A percentile compares a stretch with the other conserved stretches of the same genome.
These are phyloP conservation scores for Viola odorata DNA, from an alignment of 345 rosid genomes.

Conservation along the genomic window DNA sequence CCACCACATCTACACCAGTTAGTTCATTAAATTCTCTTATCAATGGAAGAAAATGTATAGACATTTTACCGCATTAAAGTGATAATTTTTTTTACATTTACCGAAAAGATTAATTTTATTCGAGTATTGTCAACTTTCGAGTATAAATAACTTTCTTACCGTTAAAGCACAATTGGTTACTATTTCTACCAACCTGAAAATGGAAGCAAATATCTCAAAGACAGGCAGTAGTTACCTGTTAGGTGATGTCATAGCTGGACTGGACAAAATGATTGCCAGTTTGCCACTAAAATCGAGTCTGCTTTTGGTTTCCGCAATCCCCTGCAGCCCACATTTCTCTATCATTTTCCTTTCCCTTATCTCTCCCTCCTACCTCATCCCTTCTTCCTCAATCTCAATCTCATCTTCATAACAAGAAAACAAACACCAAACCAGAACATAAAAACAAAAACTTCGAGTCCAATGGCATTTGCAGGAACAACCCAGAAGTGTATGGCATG, in stretches of 20 bases:
- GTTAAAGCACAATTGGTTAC: too few species aligned
- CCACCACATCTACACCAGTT: too few species aligned
- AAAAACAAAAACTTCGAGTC: not conserved
- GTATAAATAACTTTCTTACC: too few species aligned
- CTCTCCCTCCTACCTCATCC: conserved; percentile 15
- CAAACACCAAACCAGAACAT: not conserved
- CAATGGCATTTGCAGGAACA: conserved; percentile 96
- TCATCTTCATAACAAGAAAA: not conserved
- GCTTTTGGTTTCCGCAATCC: conserved; percentile 30
- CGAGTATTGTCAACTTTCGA: too few species aligned
- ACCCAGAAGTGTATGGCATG: conserved; percentile 99
- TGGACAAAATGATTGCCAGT: conserved; percentile 29
- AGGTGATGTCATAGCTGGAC: conserved; percentile 2
- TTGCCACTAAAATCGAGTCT: conserved; percentile 32
- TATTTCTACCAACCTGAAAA: not conserved
- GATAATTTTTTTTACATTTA: too few species aligned
- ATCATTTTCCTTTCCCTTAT: conserved; percentile 11
- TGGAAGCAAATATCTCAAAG: not conserved
- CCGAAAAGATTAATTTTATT: too few species aligned
- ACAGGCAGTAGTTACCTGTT: conserved; percentile 16
- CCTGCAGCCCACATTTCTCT: conserved; percentile 17
- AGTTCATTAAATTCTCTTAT: too few species aligned
- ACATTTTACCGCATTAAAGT: too few species aligned
- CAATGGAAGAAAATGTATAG: too few species aligned
- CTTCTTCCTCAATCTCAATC: conserved; percentile 4